Evolutionary conservation across 2,329 filamentous ascomycete species (phyloP), one percentile per base, ranked within the genome.

Genomic region (Fusarium sp.): DNA sequence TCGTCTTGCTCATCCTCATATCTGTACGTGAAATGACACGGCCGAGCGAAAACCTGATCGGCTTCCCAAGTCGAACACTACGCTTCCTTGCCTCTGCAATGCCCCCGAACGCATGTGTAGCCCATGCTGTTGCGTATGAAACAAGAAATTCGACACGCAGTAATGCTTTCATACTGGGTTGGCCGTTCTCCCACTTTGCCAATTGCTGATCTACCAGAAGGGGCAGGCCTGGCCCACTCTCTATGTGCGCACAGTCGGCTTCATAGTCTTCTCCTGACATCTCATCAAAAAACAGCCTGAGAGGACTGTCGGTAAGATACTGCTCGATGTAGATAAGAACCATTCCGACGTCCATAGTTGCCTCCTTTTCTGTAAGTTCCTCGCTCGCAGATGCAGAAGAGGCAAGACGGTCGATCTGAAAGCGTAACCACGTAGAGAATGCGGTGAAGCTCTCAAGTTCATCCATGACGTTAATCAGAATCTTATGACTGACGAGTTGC

Each of bases 351-450:
- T 97, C 92, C 62, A 96, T 87, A 0, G 88, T 87, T 1, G 91
- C 89, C 70, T 96, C 92, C 68, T 91, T 92, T 62, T 95, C 93
- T 24, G 89, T 86, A 44, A 92, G 83, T 67, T 97, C 95, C 22
- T 93, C 89, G 9, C 83, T 84, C 17, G 84, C 83, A 0, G 89
- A 71, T 82, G 70, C 91, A 80, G 75, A 81, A 6, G 90, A 88
- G 7, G 88, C 87, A 45, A 95, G 86, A 15, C 90, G 87, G 67
- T 96, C 92, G 60, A 97, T 95, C 73, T 94, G 90, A 72, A 93
- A 87, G 33, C 90, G 89, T 50, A 98, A 82, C 95, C 95, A 98
- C 53, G 85, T 84, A 1, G 92, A 94, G 75, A 97, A 98, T 7
- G 88, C 85, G 3, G 82, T 77, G 73, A 97, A 98, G 49, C 94